Base-by-base conservation (phyloP, 1,284 basidiomycete species). In the Trichosporon sp. region DNA sequence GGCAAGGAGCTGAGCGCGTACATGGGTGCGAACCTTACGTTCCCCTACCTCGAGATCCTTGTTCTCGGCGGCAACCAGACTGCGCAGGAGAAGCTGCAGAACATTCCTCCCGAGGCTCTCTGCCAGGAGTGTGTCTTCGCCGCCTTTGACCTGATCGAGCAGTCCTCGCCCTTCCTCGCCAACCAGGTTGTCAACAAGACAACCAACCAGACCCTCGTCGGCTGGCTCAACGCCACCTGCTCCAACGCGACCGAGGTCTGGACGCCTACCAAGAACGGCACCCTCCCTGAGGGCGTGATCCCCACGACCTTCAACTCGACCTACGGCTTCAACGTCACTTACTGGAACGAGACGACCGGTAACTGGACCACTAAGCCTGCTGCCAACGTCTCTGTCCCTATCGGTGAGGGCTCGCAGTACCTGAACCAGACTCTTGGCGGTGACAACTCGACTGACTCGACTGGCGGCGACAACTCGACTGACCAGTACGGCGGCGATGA, bases 111-210 rank as follows among this genome's bases (percentile, higher is more conserved):
- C 31, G 67, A 64, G 25, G 67, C 68, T 9, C 63, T 77, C 11
- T 81, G 79, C 74, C 68, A 67, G 59, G 77, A 80, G 64, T 81
- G 79, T 66, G 69, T 79, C 64, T 74, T 73, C 65, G 78, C 69
- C 32, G 74, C 72, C 13, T 62, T 75, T 59, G 71, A 75, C 54
- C 65, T 81, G 33, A 69, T 79, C 52, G 65, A 74, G 52, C 62
- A 71, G 46, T 63, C 68, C 31, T 76, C 72, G 63, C 78, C 79
- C 59, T 57, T 58, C 31, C 27, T 78, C 57, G 73, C 71, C n/a
- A 73, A 72, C 63, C 57, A 66, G 52, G 56, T 64, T 29, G 40
- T 74, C 63, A 58, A 64, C 29, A 60, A 60, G 37, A 63, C 69
- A 37, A 46, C 37, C 63, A 74, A 72, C 63, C 14, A 66, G 23